Percentiles rank a stretch among this genome's conserved stretches.
These are phyloP conservation scores for Candida sonorensis DNA, from an alignment of 805 yeast genomes.

Conservation along the genomic window DNA sequence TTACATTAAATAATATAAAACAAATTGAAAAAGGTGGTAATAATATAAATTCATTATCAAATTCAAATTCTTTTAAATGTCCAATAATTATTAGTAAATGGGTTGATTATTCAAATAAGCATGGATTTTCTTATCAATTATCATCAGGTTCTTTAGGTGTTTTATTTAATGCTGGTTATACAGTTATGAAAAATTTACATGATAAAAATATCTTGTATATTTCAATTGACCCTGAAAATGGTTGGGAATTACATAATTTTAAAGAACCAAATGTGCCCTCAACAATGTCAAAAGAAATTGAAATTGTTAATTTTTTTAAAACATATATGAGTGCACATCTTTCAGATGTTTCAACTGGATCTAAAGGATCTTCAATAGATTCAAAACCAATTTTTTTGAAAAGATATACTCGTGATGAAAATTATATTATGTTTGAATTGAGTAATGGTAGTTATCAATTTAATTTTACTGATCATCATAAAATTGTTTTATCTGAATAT, in stretches of 20 bases:
- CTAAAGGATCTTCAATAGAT: conserved; percentile 34
- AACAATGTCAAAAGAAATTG: conserved; percentile 70
- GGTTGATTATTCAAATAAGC: conserved; percentile 96
- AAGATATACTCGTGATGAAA: conserved; percentile 72
- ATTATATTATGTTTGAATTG: conserved; percentile 85
- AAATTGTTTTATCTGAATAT: conserved; percentile 68
- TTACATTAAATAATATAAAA: conserved; percentile 22
- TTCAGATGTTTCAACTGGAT: conserved; percentile 68
- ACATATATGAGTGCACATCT: conserved; percentile 88
- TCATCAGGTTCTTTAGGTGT: conserved; percentile 90
- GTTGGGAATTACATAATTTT: conserved; percentile 49
- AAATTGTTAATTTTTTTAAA: conserved; percentile 81
- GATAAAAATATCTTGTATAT: conserved; percentile 62
- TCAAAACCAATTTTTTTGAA: conserved; percentile 70
- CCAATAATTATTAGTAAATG: conserved; percentile 84
- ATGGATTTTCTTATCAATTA: conserved; percentile 90
- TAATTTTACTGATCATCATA: conserved; percentile 93
- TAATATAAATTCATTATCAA: no score
- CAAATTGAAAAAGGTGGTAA: conserved; percentile 20
- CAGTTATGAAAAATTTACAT: conserved; percentile 66
- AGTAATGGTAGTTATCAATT: conserved; percentile 91
- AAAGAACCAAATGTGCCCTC: no score
- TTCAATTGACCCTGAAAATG: conserved; percentile 38
- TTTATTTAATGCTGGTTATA: conserved; percentile 75
- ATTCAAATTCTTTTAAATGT: conserved; percentile 15